A percentile compares a stretch with the other conserved stretches of the same genome.
Evolutionary conservation across 257 asterid species (phyloP).

Genomic region (Plantago elongata): DNA sequence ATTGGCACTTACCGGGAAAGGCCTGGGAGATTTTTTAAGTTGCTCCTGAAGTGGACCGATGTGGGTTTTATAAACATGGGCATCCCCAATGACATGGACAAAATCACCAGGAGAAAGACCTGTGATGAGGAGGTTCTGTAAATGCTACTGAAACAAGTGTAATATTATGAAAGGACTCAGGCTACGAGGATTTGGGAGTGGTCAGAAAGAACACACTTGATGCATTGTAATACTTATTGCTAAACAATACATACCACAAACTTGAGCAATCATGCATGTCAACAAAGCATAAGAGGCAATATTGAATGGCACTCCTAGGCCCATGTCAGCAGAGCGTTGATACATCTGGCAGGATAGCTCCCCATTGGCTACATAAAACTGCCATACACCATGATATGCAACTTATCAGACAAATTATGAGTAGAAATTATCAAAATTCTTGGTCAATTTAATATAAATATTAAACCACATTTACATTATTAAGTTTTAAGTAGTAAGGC

Average conservation of each 20-base stretch:
- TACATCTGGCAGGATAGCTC: conserved; percentile 92
- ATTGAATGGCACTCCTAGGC: conserved; percentile 78
- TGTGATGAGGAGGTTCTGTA: conserved; percentile 12
- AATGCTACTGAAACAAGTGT: not conserved
- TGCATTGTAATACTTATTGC: not conserved
- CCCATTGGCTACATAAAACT: conserved; percentile 75
- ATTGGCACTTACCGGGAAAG: conserved; percentile 70
- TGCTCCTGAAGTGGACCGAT: conserved; percentile 77
- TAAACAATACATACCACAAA: conserved; percentile 50
- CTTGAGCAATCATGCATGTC: conserved; percentile 79
- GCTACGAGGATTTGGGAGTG: not conserved
- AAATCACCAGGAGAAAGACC: conserved; percentile 90
- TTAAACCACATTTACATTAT: too few relatives aligned
- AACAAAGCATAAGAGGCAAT: conserved; percentile 76
- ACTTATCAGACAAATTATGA: too few relatives aligned
- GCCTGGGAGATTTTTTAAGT: conserved; percentile 73
- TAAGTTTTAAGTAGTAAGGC: not conserved
- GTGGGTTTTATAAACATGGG: conserved; percentile 82
- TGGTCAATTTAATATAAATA: too few relatives aligned
- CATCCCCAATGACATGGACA: conserved; percentile 84
- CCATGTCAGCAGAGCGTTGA: conserved; percentile 85
- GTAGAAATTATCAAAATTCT: too few relatives aligned
- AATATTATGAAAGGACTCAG: too few relatives aligned
- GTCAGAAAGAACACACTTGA: not conserved
- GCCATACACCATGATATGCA: conserved; percentile 13